A percentile compares a stretch with the other conserved stretches of the same genome.
These are phyloP conservation scores for Telfairia occidentalis DNA, from an alignment of 331 rosid genomes.

Conservation along the genomic window DNA sequence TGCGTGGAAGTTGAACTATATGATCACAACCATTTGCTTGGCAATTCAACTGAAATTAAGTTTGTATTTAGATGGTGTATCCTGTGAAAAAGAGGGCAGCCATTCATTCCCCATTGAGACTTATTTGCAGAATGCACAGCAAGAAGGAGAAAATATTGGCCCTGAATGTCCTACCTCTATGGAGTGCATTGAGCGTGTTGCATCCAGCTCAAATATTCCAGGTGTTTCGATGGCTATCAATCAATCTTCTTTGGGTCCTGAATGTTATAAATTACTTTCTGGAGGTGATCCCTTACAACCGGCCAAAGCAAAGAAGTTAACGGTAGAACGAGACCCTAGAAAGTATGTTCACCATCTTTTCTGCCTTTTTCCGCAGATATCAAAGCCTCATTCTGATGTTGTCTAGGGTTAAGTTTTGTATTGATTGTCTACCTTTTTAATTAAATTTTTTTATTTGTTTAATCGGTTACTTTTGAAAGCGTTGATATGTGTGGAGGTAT, in stretches of 20 bases:
- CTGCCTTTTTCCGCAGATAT: neutral
- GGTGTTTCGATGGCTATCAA: slow-evolving; percentile 60
- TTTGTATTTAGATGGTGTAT: slow-evolving; percentile 30
- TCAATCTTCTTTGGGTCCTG: slow-evolving; percentile 61
- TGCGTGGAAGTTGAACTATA: neutral
- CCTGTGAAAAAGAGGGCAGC: slow-evolving; percentile 44
- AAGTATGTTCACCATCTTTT: slow-evolving; percentile 40
- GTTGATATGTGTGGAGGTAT: neutral
- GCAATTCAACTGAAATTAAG: slow-evolving; percentile 26
- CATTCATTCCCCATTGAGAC: slow-evolving; percentile 30
- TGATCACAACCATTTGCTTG: neutral
- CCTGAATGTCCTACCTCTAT: slow-evolving; percentile 34
- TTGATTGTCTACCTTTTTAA: neutral
- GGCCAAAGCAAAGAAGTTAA: slow-evolving; percentile 57
- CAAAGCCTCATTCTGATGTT: neutral
- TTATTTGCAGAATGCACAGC: slow-evolving; percentile 40
- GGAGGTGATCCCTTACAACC: slow-evolving; percentile 58
- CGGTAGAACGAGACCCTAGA: slow-evolving; percentile 61
- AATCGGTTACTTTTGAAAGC: neutral
- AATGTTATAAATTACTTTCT: slow-evolving; percentile 42
- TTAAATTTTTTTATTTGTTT: neutral
- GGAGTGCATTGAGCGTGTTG: slow-evolving; percentile 60
- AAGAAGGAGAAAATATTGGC: slow-evolving; percentile 30
- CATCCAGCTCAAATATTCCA: slow-evolving; percentile 56
- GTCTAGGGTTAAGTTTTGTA: neutral